Conservation (phyloP, 768 basidiomycete species). For the Agaricus blazei region DNA sequence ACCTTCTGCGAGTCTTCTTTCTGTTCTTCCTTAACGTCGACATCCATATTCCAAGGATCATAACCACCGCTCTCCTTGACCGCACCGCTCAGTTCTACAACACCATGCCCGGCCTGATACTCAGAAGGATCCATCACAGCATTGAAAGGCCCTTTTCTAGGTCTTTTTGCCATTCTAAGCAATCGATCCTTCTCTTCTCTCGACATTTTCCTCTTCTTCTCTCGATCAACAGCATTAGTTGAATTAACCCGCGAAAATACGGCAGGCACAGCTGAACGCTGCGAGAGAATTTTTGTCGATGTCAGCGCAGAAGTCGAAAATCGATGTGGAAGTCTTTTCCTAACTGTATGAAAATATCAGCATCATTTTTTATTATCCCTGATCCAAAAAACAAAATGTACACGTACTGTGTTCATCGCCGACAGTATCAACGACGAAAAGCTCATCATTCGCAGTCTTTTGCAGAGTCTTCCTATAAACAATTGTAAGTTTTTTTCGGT, state of each 20-base stretch:
- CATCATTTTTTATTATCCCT: neutral
- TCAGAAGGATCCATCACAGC: constrained; percentile 64
- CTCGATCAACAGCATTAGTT: constrained; percentile 17
- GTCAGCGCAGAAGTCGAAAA: constrained; percentile 51
- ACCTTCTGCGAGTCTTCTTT: constrained; percentile 39
- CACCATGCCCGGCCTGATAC: constrained; percentile 58
- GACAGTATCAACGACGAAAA: constrained; percentile 76
- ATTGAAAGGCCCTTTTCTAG: constrained; percentile 70
- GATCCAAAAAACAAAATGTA: neutral
- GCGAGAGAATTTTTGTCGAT: constrained; percentile 74
- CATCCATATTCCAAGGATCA: constrained; percentile 51
- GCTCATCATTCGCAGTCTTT: constrained; percentile 62
- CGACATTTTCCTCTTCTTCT: constrained; percentile 39
- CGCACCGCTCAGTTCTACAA: constrained; percentile 61
- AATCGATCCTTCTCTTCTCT: constrained; percentile 72
- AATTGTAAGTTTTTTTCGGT: neutral
- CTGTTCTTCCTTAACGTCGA: constrained; percentile 28
- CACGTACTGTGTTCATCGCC: constrained; percentile 71
- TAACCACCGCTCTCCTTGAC: constrained; percentile 64
- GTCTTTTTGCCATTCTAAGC: constrained; percentile 69
- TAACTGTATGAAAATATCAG: constrained; percentile 37
- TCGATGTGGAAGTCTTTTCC: constrained; percentile 45
- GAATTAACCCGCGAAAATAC: constrained; percentile 56
- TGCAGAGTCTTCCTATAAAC: constrained; percentile 51
- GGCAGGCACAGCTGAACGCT: constrained; percentile 87